These are phyloP conservation scores for Sesbania bispinosa DNA, from an alignment of 306 rosid species.

Conservation along the genomic window DNA sequence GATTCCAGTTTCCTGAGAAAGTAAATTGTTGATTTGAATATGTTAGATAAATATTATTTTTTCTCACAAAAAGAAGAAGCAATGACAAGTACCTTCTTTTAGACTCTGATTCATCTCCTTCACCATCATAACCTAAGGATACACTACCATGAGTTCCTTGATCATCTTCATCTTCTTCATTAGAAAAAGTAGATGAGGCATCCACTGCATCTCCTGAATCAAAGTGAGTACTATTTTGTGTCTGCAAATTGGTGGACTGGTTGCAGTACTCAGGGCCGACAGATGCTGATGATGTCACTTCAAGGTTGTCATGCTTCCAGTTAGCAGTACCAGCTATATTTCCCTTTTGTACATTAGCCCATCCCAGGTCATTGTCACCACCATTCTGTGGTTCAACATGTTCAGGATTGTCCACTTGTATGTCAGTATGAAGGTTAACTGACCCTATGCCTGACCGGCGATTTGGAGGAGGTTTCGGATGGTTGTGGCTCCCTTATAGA, in stretches of 20 bases:
- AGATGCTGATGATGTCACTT: conserved; percentile 70
- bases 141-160: conserved; percentile 87
- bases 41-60: conserved; percentile 17
- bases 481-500: conserved; percentile 93
- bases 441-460: conserved; percentile 73
- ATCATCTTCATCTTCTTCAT: conserved; percentile 91
- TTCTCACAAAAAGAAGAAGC: conserved; percentile 5
- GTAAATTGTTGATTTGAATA: conserved; percentile 19
- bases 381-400: conserved; percentile 56
- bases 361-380: conserved; percentile 47
- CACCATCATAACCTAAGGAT: conserved; percentile 76
- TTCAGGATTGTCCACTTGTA: conserved; percentile 66
- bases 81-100: conserved; percentile 69
- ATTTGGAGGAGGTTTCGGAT: conserved; percentile 72
- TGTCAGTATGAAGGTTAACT: conserved; percentile 44
- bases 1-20: conserved; percentile 83
- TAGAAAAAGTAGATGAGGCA: conserved; percentile 83
- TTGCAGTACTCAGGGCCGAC: conserved; percentile 60
- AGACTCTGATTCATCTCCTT: conserved; percentile 93
- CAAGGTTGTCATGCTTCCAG: conserved; percentile 74
- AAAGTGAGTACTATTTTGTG: conserved; percentile 58
- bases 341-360: conserved; percentile 60
- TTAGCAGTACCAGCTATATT: conserved; percentile 45
- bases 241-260: conserved; percentile 57
- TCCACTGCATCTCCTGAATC: conserved; percentile 80